Conservation (phyloP, 73 alveolate genomes). For the Paraurostyla sp. region DNA sequence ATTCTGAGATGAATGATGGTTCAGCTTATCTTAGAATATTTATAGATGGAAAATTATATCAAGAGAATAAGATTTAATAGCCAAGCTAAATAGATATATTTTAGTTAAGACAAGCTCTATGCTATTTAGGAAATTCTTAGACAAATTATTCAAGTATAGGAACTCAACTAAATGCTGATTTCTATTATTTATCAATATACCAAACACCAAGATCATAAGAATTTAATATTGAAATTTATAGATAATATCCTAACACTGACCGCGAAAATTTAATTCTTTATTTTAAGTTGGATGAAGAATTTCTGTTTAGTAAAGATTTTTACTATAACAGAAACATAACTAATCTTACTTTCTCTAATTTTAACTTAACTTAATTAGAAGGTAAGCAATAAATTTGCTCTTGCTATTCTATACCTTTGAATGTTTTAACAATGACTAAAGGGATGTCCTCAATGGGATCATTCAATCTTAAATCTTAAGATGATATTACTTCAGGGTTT, state of each 20-base stretch:
- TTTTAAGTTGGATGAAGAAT: neutral
- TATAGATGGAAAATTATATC: neutral
- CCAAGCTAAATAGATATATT: neutral
- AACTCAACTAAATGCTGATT: neutral
- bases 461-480: neutral
- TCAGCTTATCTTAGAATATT: neutral
- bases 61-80: neutral
- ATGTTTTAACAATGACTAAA: neutral
- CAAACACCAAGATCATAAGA: neutral
- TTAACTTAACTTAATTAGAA: neutral
- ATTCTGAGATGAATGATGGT: neutral
- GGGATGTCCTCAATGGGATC: neutral
- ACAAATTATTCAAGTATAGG: neutral
- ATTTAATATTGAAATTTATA: neutral
- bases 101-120: neutral
- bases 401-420: neutral
- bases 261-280: neutral
- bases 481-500: neutral
- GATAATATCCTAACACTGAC: neutral
- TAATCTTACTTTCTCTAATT: neutral
- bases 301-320: neutral
- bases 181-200: neutral
- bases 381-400: neutral
- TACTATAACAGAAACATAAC: neutral
- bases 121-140: neutral